Conservation (phyloP, 2,329 filamentous ascomycete species). For the Fusarium devonianum region DNA sequence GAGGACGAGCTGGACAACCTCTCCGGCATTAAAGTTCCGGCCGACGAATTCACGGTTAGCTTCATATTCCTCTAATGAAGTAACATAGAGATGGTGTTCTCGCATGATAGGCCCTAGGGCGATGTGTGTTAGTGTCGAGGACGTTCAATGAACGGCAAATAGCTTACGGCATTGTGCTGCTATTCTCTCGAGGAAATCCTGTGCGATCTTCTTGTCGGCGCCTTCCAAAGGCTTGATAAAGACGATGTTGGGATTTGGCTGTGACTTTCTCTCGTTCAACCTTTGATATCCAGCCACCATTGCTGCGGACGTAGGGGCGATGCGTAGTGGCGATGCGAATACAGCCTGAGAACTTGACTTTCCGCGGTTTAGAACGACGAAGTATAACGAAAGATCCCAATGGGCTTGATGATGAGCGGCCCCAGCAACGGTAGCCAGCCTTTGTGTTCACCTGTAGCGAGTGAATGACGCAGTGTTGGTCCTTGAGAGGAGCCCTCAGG, state of each 20-base stretch:
- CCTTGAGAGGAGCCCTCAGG: not conserved
- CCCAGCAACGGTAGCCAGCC: not conserved
- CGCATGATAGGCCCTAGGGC: slow-evolving; percentile 71
- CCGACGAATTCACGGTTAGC: slow-evolving; percentile 85
- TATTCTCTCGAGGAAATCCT: slow-evolving; percentile 77
- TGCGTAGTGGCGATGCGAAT: too few species aligned
- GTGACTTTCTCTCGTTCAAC: slow-evolving; percentile 76
- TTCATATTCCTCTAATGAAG: slow-evolving; percentile 80
- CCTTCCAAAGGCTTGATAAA: slow-evolving; percentile 85
- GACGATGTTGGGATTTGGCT: slow-evolving; percentile 79
- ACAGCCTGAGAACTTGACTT: too few species aligned
- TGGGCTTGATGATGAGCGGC: not conserved
- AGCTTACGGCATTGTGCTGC: slow-evolving; percentile 76
- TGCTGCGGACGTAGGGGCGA: not conserved
- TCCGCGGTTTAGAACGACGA: too few species aligned
- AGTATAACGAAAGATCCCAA: too few species aligned
- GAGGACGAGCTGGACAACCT: slow-evolving; percentile 85
- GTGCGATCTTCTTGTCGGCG: slow-evolving; percentile 65
- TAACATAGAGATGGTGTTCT: slow-evolving; percentile 68
- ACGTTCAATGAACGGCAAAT: not conserved
- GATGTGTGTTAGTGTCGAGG: not conserved
- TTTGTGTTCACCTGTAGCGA: not conserved
- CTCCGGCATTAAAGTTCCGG: slow-evolving; percentile 89
- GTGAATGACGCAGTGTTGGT: slow-evolving; percentile 24
- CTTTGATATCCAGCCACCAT: slow-evolving; percentile 84